These are phyloP conservation scores for Beta vulgaris DNA, from an alignment of 148 eudicot species.

Conservation along the genomic window DNA sequence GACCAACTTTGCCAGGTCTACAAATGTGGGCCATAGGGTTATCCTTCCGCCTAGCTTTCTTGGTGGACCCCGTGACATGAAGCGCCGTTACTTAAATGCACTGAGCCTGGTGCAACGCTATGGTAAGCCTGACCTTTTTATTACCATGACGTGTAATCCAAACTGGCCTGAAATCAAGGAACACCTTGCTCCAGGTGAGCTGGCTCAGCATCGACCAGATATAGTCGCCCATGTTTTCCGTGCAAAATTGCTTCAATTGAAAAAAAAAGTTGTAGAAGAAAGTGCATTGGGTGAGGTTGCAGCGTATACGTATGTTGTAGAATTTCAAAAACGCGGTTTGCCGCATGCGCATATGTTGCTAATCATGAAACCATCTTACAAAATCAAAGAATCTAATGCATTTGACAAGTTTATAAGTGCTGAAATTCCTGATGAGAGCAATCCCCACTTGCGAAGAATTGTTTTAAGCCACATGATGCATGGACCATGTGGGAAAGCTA, in stretches of 20 bases:
- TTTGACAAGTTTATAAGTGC: too few species aligned
- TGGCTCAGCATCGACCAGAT: neutral
- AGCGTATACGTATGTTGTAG: neutral
- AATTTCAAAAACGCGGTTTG: too few species aligned
- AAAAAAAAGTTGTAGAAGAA: neutral
- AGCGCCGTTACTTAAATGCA: neutral
- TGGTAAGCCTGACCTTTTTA: conserved; percentile 1
- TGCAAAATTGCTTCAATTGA: neutral
- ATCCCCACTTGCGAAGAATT: neutral
- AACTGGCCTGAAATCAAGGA: neutral
- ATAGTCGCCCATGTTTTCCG: neutral
- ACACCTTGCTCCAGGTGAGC: neutral
- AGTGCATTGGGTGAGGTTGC: neutral
- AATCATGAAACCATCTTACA: neutral
- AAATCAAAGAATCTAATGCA: too few species aligned
- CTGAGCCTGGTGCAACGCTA: neutral
- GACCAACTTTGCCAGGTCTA: too few species aligned
- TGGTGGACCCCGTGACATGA: neutral
- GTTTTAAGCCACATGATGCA: too few species aligned
- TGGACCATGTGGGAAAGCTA: neutral
- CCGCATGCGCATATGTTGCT: too few species aligned
- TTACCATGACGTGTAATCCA: neutral
- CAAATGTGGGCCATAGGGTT: neutral
- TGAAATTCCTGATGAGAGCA: too few species aligned
- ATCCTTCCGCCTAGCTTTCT: neutral